Conservation (phyloP, 1,284 basidiomycete genomes). For the Ganoderma leucocontextum region DNA sequence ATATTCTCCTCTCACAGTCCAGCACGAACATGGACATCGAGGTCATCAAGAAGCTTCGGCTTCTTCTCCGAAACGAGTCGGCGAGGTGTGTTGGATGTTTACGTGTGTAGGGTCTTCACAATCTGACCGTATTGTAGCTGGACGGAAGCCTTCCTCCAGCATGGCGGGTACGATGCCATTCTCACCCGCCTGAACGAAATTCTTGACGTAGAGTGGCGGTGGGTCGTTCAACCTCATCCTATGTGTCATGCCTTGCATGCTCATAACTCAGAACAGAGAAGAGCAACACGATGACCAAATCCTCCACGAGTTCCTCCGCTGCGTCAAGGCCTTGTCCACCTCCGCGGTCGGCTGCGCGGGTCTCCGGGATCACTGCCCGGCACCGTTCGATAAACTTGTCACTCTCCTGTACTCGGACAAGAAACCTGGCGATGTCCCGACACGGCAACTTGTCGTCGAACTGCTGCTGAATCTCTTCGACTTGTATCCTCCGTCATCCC, state of each 20-base stretch:
- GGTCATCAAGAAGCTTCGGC: constrained; percentile 76
- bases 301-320: constrained; percentile 91
- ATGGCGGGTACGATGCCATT: constrained; percentile 88
- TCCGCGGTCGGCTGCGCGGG: constrained; percentile 87
- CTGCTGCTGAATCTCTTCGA: constrained; percentile 86
- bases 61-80: constrained; percentile 87
- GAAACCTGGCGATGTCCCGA: constrained; percentile 92
- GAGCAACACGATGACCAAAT: constrained; percentile 98
- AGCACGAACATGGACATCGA: constrained; percentile 78
- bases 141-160: constrained; percentile 89
- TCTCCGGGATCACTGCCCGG: constrained; percentile 83
- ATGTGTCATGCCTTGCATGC: neutral
- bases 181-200: constrained; percentile 91
- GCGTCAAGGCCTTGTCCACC: constrained; percentile 92
- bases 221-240: constrained; percentile 34
- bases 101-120: neutral
- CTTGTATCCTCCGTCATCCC: constrained; percentile 74
- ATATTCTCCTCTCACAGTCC: constrained; percentile 69
- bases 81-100: constrained; percentile 64
- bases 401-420: constrained; percentile 94
- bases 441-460: constrained; percentile 91
- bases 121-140: constrained; percentile 58
- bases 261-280: constrained; percentile 65
- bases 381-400: constrained; percentile 87
- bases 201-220: constrained; percentile 97